Conservation (phyloP, 148 eudicot genomes). For the Rhododendron simsii region DNA sequence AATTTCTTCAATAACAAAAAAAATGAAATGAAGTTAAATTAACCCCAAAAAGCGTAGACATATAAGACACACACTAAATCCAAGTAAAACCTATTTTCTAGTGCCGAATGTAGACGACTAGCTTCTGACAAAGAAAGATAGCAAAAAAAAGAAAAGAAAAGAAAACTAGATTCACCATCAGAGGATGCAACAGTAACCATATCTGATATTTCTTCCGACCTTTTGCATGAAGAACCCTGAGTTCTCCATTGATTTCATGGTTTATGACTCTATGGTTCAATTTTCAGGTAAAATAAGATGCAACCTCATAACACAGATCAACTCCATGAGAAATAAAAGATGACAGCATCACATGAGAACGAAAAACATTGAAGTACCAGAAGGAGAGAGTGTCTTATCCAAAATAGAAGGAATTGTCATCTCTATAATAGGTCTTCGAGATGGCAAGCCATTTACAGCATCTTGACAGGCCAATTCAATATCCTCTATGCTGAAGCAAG, state of each 20-base stretch:
- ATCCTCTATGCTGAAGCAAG: conserved; percentile 67
- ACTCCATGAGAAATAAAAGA: conserved; percentile 1
- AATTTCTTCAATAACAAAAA: background rate
- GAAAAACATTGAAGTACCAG: conserved; percentile 36
- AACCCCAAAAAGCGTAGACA: background rate
- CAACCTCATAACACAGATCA: background rate
- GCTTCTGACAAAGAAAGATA: background rate
- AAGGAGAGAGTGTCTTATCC: conserved; percentile 83
- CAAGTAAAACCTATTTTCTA: background rate
- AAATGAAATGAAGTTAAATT: background rate
- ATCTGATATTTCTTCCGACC: background rate
- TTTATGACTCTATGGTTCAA: background rate
- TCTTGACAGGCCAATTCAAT: conserved; percentile 75
- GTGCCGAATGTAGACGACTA: background rate
- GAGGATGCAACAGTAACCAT: background rate
- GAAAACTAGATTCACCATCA: background rate
- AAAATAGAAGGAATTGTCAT: conserved; percentile 92
- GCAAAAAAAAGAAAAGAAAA: no score
- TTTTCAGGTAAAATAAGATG: background rate
- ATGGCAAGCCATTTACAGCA: conserved; percentile 67
- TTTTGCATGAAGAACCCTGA: background rate
- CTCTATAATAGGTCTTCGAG: conserved; percentile 82
- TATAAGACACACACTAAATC: background rate
- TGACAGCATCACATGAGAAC: background rate
- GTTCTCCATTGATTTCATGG: background rate